Evolutionary conservation across 345 rosid genomes (phyloP), one percentile per base, ranked within the genome.

Genomic region (Camelina laxa): DNA sequence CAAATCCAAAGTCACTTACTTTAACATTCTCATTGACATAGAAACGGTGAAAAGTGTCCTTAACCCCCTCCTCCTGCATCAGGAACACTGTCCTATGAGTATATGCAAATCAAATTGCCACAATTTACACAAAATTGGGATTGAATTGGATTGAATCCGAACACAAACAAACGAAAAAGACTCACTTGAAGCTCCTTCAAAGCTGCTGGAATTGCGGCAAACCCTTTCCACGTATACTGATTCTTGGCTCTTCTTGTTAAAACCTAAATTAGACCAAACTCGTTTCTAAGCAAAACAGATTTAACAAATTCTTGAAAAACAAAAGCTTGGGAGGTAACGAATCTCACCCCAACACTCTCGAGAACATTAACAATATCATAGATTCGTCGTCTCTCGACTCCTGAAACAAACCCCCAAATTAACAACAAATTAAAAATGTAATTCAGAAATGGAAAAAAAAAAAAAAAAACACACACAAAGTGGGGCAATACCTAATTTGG

Each of bases 341-440:
- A 82, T 58, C 89, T 83, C 73, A 92, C 98, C 61, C 97, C 97
- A 54, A 92, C 88, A 70, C 97, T 90, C 83, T 92, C 98, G 55
- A 92, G 67, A 22, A 92, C 89, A 53, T 92, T 92, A 55, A 92
- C 98, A 35, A 92, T 90, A 66, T 92, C 98, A 17, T 92, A 92
- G 78, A 92, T 90, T 62, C 98, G 83, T 53, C 98, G 85, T 44
- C 98, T 83, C 76, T 90, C 98, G 20, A 92, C 97, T 14, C 97
- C 98, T 92, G 74, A 6, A 38, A 44, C 1, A 42, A 42, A 60
- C 2, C 39, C 49, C 35, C 57, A 70, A 24, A 27, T 27, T 5
- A 27, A 64, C 39, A 70, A 7, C 58, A 69, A 76, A 61, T 12
- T 30, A 20, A 4, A 27, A 21, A 61, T 60, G 4, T 5, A 6